Base-by-base conservation (phyloP, 192 early-diverging fungal species). In the Coemansia javaensis region DNA sequence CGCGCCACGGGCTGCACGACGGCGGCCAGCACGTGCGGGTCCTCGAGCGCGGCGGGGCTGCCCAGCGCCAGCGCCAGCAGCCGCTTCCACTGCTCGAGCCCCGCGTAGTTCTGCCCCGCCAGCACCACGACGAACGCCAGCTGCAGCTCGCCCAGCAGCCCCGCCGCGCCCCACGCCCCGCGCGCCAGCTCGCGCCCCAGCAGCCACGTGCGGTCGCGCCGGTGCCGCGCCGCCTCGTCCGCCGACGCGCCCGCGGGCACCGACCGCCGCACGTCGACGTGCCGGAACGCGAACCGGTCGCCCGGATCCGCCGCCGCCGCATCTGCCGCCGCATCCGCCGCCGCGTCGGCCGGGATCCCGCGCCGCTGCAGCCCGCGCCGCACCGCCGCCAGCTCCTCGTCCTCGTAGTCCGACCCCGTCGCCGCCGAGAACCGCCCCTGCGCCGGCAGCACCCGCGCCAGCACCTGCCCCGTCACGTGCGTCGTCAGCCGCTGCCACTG, bases 151-250 rank as follows among this genome's bases (percentile, higher is more conserved):
- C 85, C 93, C 5, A 96, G 61, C 30, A 89, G 38, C 30, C 53
- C 67, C 22, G 39, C 23, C 67, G 67, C 55, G 77, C 79, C 78
- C 28, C 30, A 0, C 39, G 28, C 47, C 20, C 18, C 3, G 4
- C 22, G 21, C 6, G 9, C 0, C 3, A 63, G 32, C 2, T 40
- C 24, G 0, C 12, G 39, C 4, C 46, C 41, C 34, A 92, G 63
- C 22, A 97, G 77, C 82, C 86, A 97, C 27, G 85, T 85, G 63
- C 95, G 95, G 77, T 99, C 96, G 22, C 82, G 51, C 61, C 85
- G 89, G 75, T 90, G 93, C 42, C 78, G 78, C 32, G 86, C 90
- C 1, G 87, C 51, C 33, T 88, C 77, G 17, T 69, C 61, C 0
- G 82, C 82, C 0, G 80, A 61, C 4, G 90, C 87, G n/a, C 80